Percentiles rank a stretch among this genome's conserved stretches.
phyloP scores from a whole-genome alignment of 139 green algal genomes.

The Asterochloris erici region DNA sequence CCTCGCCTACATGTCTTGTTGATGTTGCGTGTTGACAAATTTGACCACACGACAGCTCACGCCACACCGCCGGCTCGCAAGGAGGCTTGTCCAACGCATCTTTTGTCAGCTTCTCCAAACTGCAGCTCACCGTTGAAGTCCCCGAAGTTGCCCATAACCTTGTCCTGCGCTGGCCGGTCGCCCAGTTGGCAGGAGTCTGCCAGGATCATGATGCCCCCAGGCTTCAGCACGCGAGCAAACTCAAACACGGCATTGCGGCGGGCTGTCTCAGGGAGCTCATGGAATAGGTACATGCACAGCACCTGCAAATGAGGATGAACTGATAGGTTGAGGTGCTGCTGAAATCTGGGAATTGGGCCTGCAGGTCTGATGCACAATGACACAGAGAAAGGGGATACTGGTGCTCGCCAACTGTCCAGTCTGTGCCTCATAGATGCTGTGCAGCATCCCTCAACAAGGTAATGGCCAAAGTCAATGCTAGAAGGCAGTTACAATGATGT shows the following conservation, averaged over 20 bases:
- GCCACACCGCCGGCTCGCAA: too few relatives aligned
- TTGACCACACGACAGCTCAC: too few relatives aligned
- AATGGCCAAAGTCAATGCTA: too few relatives aligned
- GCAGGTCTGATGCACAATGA: too few relatives aligned
- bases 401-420: too few relatives aligned
- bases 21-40: too few relatives aligned
- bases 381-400: too few relatives aligned
- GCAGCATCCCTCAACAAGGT: too few relatives aligned
- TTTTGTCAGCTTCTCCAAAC: constrained; percentile 9
- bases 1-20: too few relatives aligned
- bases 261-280: constrained; percentile 73
- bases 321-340: background rate
- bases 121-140: constrained; percentile 60
- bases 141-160: constrained; percentile 46
- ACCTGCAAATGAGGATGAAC: constrained; percentile 22
- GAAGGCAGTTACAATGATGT: too few relatives aligned
- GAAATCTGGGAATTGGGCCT: background rate
- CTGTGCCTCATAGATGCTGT: too few relatives aligned
- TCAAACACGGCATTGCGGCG: constrained; percentile 44
- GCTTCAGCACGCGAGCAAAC: constrained; percentile 76
- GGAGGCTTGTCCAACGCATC: too few relatives aligned
- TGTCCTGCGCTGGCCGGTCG: constrained; percentile 48
- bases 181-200: constrained; percentile 59
- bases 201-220: constrained; percentile 63
- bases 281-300: constrained; percentile 78